Conservation (phyloP, 2,329 filamentous ascomycete species). For the Xylariales sp. region DNA sequence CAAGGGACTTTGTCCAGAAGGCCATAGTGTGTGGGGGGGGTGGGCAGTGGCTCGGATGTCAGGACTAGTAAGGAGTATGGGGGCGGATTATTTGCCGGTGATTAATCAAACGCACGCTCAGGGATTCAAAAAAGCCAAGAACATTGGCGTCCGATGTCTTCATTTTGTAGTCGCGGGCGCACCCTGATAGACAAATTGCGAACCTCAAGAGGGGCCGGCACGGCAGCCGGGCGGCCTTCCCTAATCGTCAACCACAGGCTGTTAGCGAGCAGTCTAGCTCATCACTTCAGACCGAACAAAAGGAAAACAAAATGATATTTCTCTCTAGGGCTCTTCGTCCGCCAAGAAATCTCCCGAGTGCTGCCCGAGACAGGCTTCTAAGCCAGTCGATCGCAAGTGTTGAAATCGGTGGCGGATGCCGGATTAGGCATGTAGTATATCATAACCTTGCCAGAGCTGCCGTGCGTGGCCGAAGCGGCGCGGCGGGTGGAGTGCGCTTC, state of each 20-base stretch:
- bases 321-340: no score
- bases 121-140: no score
- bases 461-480: no score
- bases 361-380: neutral
- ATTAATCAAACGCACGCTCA: no score
- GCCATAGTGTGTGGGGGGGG: neutral
- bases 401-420: neutral
- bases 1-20: neutral
- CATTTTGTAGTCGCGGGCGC: no score
- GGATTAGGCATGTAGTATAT: neutral
- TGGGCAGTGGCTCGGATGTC: neutral
- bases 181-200: no score
- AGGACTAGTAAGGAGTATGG: neutral
- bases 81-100: no score
- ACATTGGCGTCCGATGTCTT: no score
- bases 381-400: neutral
- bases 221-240: neutral
- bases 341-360: no score
- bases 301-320: neutral
- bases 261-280: neutral
- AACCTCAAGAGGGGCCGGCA: no score
- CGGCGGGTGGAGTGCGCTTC: no score
- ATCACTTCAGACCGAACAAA: neutral
- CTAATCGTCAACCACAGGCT: neutral
- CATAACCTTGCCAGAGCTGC: no score